Percentiles rank a stretch among this genome's conserved stretches.
Evolutionary conservation across 1,284 basidiomycete species (phyloP).

Genomic region (Rhodotorula mucilaginosa): DNA sequence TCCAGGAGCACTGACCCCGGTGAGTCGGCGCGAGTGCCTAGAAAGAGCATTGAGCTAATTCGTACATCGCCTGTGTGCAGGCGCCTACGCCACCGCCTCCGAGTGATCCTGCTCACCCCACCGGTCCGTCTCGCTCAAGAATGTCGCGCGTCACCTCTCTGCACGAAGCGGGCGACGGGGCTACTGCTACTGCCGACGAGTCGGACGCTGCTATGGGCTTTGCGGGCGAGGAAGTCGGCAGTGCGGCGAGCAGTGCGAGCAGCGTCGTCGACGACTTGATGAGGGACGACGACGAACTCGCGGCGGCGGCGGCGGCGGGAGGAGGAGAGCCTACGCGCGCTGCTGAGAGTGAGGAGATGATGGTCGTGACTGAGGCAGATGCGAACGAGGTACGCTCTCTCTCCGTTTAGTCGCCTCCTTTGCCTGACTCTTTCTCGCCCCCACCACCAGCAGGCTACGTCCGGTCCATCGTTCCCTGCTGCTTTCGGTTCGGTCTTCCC

Average conservation of each 20-base stretch:
- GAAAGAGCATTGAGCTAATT: neutral
- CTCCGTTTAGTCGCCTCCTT: too few relatives aligned
- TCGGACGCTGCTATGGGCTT: conserved; percentile 11
- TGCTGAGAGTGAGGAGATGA: neutral
- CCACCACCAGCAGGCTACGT: neutral
- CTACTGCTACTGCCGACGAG: neutral
- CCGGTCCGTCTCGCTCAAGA: neutral
- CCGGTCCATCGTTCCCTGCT: neutral
- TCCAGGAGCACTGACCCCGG: neutral
- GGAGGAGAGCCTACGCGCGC: too few relatives aligned
- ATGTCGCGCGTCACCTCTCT: conserved; percentile 2
- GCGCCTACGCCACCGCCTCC: conserved; percentile 7
- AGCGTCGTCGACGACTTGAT: conserved; percentile 7
- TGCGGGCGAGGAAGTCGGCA: conserved; percentile 8
- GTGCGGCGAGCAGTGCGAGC: conserved; percentile 6
- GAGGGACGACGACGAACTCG: neutral
- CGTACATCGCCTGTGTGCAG: neutral
- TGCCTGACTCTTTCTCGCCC: neutral
- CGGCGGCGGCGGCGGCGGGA: neutral
- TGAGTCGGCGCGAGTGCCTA: neutral
- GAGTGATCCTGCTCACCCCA: neutral
- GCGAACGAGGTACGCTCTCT: neutral
- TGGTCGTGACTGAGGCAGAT: neutral
- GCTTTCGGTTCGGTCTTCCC: neutral
- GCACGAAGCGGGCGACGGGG: neutral